phyloP scores from a whole-genome alignment of 176 grass and related monocot species.

The Zoysia pacifica region DNA sequence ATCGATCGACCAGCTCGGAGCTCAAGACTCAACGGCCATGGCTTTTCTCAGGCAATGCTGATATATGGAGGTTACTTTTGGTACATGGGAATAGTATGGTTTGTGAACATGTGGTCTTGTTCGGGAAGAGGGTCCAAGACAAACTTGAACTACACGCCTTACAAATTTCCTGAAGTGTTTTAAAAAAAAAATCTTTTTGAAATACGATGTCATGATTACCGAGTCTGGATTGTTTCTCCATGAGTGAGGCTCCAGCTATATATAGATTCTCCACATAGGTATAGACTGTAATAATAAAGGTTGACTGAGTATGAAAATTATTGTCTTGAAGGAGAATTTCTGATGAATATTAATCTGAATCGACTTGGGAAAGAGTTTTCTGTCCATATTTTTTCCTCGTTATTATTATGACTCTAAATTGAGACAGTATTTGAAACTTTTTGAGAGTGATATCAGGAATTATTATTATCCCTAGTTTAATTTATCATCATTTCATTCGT shows the following conservation, averaged over 20 bases:
- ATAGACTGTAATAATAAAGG: background rate
- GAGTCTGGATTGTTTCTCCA: background rate
- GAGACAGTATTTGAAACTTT: too few species aligned
- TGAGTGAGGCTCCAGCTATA: background rate
- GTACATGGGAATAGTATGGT: background rate
- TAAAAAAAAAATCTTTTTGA: background rate
- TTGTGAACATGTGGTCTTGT: conserved; percentile 7
- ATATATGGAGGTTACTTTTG: conserved; percentile 35
- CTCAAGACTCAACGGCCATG: conserved; percentile 45
- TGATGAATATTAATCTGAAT: background rate
- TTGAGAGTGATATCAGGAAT: background rate
- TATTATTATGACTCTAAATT: too few species aligned
- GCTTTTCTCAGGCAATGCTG: conserved; percentile 39
- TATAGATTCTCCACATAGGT: background rate
- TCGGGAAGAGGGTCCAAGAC: background rate
- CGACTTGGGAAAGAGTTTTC: background rate
- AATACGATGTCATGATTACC: background rate
- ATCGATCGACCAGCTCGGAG: conserved; percentile 53
- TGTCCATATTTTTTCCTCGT: too few species aligned
- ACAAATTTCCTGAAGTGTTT: background rate
- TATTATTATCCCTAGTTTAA: background rate
- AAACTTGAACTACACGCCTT: conserved; percentile 24
- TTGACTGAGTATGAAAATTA: background rate
- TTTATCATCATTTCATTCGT: background rate
- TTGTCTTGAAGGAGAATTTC: background rate